Base-by-base conservation (phyloP, 169 alveolate genomes). In the Fabrea salina region DNA sequence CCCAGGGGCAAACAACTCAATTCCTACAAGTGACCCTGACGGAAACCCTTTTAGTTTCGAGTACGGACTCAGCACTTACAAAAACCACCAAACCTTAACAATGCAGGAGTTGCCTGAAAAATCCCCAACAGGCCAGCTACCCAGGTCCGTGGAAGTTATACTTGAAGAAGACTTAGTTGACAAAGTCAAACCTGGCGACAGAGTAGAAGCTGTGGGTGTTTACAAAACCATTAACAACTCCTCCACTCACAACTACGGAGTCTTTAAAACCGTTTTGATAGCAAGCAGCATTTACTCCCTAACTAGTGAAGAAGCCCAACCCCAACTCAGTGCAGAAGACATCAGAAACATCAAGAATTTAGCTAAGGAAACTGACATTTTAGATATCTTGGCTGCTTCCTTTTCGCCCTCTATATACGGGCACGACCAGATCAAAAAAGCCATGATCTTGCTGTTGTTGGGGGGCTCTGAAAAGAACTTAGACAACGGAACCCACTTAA, bases 401-500 rank as follows among this genome's bases (percentile, higher is more conserved):
- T 87, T 98, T 43, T 99, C 99, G 13, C 99, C 99, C 3, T 94
- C 99, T n/a, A 96, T 98, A 37, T 95, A 97, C 83, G 99, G 99
- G 11, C 98, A 96, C 76, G 96, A 91, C 43, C 47, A 84, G 32
- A 96, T 97, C 79, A 97, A 98, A 89, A 95, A 94, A 77, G 99
- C 99, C 0, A 59, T 98, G 50, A 82, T 97, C 37, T 84, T 98
- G 66, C 95, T 94, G 84, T 85, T 96, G 72, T 94, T 96, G 27
- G 99, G 99, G 27, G 99, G 99, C 57, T 82, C 82, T n/a, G 98
- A 93, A 82, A 91, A 93, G 75, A 89, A 87, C 72, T 84, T 94
- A 50, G 95, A 86, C 50, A 92, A 92, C 89, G 97, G 99, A 56
- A 91, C 97, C 82, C 98, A 95, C 89, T 86, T 97, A 39, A 94